Evolutionary conservation across 1,284 basidiomycete genomes (phyloP).

Genomic region (Caloboletus inedulis): DNA sequence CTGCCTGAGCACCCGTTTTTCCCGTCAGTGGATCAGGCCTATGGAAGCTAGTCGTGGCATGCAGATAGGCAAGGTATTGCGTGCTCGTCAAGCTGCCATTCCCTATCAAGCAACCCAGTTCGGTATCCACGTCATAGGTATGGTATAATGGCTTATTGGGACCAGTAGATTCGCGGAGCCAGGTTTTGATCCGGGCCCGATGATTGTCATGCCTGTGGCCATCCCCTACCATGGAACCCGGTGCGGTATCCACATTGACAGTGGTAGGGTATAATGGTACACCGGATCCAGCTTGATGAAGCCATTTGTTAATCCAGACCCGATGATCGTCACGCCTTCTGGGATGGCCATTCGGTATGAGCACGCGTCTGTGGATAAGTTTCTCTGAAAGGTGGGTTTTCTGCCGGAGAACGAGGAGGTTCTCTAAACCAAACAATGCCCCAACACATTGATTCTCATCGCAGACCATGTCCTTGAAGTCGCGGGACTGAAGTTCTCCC

Average conservation of each 20-base stretch:
- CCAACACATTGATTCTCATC: conserved; percentile 21
- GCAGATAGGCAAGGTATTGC: conserved; percentile 40
- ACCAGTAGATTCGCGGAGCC: too few species aligned
- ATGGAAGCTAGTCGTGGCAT: conserved; percentile 38
- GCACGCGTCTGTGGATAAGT: conserved; percentile 24
- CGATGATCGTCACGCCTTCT: neutral
- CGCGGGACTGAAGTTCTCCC: conserved; percentile 25
- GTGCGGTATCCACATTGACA: too few species aligned
- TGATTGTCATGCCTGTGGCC: neutral
- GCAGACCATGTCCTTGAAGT: conserved; percentile 15
- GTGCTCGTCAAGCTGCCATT: conserved; percentile 30
- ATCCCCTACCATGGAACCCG: too few species aligned
- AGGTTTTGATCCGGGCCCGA: neutral
- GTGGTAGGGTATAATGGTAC: too few species aligned
- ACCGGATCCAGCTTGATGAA: too few species aligned
- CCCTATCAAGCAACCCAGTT: conserved; percentile 38
- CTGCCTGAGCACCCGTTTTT: conserved; percentile 44
- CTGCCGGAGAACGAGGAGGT: conserved; percentile 38
- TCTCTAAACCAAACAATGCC: conserved; percentile 28
- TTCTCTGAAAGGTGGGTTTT: conserved; percentile 3
- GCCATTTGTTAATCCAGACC: neutral
- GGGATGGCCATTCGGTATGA: conserved; percentile 37
- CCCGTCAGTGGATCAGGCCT: conserved; percentile 43
- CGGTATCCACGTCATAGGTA: conserved; percentile 38
- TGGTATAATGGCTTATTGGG: conserved; percentile 5